These are phyloP conservation scores for Paracoccidioides brasiliensis DNA, from an alignment of 2,329 filamentous ascomycete species.

Conservation along the genomic window DNA sequence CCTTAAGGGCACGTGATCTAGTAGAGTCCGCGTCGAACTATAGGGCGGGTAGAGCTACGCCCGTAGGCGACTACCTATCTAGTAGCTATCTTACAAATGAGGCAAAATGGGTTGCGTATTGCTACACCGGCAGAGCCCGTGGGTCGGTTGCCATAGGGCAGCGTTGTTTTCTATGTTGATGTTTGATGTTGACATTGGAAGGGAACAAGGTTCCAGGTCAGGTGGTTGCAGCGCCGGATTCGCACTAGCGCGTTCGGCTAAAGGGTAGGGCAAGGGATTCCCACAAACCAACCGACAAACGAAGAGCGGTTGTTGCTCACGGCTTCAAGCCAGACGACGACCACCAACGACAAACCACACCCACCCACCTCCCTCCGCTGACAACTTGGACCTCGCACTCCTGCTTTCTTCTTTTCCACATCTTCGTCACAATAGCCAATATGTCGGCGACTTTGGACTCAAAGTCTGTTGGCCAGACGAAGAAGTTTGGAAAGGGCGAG, in stretches of 20 bases:
- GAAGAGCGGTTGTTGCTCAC: conserved; percentile 18
- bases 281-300: conserved; percentile 31
- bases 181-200: background rate
- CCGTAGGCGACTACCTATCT: too few relatives aligned
- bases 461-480: conserved; percentile 44
- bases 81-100: too few relatives aligned
- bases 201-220: conserved; percentile 5
- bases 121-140: too few relatives aligned
- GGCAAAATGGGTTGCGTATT: too few relatives aligned
- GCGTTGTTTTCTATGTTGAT: background rate
- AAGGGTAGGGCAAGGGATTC: conserved; percentile 30
- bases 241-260: conserved; percentile 29
- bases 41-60: too few relatives aligned
- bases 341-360: conserved; percentile 14
- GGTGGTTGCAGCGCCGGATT: conserved; percentile 15
- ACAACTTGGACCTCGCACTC: conserved; percentile 27
- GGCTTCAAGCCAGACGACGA: conserved; percentile 19
- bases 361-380: conserved; percentile 30
- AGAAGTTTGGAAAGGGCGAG: conserved; percentile 97
- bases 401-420: conserved; percentile 16
- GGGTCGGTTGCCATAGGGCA: too few relatives aligned
- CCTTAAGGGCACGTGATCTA: too few relatives aligned
- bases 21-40: too few relatives aligned
- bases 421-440: conserved; percentile 36
- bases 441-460: conserved; percentile 40